phyloP scores from a whole-genome alignment of 139 green algal genomes.

The Cymbomonas tetramitiformis region DNA sequence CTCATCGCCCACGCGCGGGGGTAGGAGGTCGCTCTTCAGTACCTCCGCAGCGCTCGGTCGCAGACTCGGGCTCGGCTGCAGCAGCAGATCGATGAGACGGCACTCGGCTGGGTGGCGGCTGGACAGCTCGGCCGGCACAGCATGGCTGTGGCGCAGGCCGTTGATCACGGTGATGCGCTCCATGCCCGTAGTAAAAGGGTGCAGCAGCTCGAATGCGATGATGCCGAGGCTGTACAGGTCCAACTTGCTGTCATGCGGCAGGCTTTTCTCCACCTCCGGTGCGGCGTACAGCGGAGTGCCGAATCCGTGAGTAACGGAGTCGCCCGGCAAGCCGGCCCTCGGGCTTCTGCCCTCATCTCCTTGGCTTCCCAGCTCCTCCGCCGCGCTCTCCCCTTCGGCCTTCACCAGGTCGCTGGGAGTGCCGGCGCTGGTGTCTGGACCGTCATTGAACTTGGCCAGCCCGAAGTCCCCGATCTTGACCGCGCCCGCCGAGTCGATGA shows the following conservation, averaged over 20 bases:
- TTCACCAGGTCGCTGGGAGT: no score
- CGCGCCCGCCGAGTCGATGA: constrained; percentile 78
- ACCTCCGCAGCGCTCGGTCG: neutral
- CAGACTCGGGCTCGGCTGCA: neutral
- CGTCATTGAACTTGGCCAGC: constrained; percentile 44
- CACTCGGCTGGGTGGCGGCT: neutral
- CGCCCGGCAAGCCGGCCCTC: no score
- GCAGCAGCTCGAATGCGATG: constrained; percentile 74
- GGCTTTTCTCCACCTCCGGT: constrained; percentile 7
- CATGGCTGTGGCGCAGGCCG: constrained; percentile 33
- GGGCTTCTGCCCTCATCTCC: no score
- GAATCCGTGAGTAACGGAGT: neutral
- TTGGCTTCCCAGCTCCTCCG: no score
- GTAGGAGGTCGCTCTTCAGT: neutral
- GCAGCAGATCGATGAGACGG: neutral
- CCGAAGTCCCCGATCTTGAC: constrained; percentile 95
- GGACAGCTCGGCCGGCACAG: neutral
- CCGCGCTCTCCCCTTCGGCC: no score
- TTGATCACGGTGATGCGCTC: constrained; percentile 55
- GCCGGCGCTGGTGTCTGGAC: neutral
- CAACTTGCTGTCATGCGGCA: no score
- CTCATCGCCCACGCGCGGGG: neutral
- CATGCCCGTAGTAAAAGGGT: constrained; percentile 70
- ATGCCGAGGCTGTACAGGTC: constrained; percentile 73
- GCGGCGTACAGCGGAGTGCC: constrained; percentile 19